phyloP scores from a whole-genome alignment of 2,329 filamentous ascomycete species.

The Aspergillus ruber region DNA sequence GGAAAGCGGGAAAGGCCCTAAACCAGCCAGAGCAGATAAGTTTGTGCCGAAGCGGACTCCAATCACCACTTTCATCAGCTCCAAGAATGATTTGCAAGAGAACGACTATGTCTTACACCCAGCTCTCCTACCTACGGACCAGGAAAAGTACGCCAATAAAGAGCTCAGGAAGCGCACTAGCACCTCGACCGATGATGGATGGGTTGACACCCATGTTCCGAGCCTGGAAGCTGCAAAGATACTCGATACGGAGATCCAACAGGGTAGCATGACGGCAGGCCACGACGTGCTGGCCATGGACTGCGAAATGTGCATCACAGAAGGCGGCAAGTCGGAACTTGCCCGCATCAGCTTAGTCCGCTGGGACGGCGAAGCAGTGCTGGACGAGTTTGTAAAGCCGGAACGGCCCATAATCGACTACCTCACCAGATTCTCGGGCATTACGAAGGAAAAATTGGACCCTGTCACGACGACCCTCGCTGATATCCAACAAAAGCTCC shows the following conservation, averaged over 20 bases:
- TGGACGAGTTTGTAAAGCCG: slow-evolving; percentile 92
- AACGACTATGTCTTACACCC: slow-evolving; percentile 84
- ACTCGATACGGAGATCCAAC: slow-evolving; percentile 64
- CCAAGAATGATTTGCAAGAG: slow-evolving; percentile 66
- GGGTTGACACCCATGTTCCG: slow-evolving; percentile 71
- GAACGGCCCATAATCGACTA: slow-evolving; percentile 85
- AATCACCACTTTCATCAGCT: slow-evolving; percentile 73
- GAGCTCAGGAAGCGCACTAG: slow-evolving; percentile 47
- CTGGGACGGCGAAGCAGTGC: slow-evolving; percentile 74
- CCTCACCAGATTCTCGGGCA: slow-evolving; percentile 84
- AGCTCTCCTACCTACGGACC: slow-evolving; percentile 56
- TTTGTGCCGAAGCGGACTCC: slow-evolving; percentile 71
- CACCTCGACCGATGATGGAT: slow-evolving; percentile 56
- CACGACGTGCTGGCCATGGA: slow-evolving; percentile 75
- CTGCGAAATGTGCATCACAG: slow-evolving; percentile 96
- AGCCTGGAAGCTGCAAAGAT: slow-evolving; percentile 60
- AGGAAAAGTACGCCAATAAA: slow-evolving; percentile 50
- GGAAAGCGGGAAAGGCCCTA: slow-evolving; percentile 53
- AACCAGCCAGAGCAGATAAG: slow-evolving; percentile 57
- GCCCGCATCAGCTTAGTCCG: slow-evolving; percentile 80
- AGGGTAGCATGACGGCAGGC: slow-evolving; percentile 77
- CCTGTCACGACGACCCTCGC: slow-evolving; percentile 73
- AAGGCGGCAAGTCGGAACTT: slow-evolving; percentile 70
- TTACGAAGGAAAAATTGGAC: slow-evolving; percentile 77
- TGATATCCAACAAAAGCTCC: slow-evolving; percentile 74